phyloP scores from a whole-genome alignment of 306 rosid species.

The Corylus avellana region DNA sequence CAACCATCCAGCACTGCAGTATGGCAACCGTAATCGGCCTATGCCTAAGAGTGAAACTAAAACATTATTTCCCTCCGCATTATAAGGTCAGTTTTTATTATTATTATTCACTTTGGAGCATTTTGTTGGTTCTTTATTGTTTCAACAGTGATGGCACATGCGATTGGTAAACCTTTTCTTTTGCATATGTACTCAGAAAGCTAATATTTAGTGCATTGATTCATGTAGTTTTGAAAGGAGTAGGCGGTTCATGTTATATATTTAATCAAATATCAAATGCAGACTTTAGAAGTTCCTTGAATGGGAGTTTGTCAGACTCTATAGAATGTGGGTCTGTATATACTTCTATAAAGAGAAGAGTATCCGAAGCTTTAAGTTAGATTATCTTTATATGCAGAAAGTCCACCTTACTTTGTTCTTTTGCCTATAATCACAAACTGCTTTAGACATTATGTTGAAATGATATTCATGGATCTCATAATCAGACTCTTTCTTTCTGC shows the following conservation, averaged over 20 bases:
- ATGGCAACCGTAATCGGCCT: constrained; percentile 97
- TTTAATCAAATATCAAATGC: not conserved
- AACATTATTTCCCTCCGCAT: constrained; percentile 83
- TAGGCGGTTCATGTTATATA: not conserved
- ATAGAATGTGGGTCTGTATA: not conserved
- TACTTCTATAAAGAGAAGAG: not conserved
- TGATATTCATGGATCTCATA: not conserved
- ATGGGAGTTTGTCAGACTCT: not conserved
- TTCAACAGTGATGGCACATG: not conserved
- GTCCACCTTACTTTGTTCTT: not conserved
- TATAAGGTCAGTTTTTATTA: constrained; percentile 57
- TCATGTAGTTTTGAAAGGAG: not conserved
- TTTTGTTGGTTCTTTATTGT: not conserved
- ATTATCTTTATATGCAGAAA: not conserved
- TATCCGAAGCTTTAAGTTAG: not conserved
- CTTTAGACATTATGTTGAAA: not conserved
- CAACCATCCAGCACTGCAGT: constrained; percentile 95
- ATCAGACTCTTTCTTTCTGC: constrained; percentile 4
- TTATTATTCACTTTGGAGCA: not conserved
- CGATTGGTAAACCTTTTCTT: not conserved
- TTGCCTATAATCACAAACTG: not conserved
- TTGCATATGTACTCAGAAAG: not conserved
- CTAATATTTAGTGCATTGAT: not conserved
- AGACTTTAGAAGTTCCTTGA: not conserved
- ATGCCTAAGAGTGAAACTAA: constrained; percentile 86